Base-by-base conservation (phyloP, 2,329 filamentous ascomycete genomes). In the Decorospora gaudefroyi region DNA sequence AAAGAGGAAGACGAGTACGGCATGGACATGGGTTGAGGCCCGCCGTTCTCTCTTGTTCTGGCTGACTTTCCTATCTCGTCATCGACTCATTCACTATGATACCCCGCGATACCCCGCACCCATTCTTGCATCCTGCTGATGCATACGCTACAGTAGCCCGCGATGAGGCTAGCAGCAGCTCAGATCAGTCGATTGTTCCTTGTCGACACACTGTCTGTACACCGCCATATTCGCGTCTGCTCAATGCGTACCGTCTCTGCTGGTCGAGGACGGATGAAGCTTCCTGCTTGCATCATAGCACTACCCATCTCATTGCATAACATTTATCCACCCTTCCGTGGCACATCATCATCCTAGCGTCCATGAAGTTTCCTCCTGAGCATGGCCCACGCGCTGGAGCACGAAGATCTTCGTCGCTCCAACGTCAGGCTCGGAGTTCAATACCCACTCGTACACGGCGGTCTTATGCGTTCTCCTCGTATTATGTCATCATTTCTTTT, bases 1-100 rank as follows among this genome's bases (percentile, higher is more conserved):
- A 96, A 96, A 72, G 91, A 96, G 69, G 91, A 96, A 72, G 91
- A 96, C 59, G 91, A 96, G 73, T 95, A 65, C 64, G 84, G 83
- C 64, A 95, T 95, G 88, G 88, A 93, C 55, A 67, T 70, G 65
- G 60, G 60, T 42, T 70, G 57, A 67, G 37, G 34, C 35, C 37
- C 28, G 19, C 22, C 22, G 15, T n/a, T 22, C 33, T 18, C 18
- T 26, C 23, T 50, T 48, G 46, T 41, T 41, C 36, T 48, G 13
- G 27, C 25, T 36, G 22, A 32, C 31, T 42, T 50, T 49, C 32
- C 34, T 41, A 47, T 49, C 41, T 51, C 46, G 39, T 54, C 44
- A 46, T 51, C 57, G 31, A 48, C 60, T 64, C 63, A 52, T 51
- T 57, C 51, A 44, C 54, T 47, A 61, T 63, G 64, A 67, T 67